A percentile compares a stretch with the other conserved stretches of the same genome.
Evolutionary conservation across 257 asterid species (phyloP).

Genomic region (Fraxinus pennsylvanica): DNA sequence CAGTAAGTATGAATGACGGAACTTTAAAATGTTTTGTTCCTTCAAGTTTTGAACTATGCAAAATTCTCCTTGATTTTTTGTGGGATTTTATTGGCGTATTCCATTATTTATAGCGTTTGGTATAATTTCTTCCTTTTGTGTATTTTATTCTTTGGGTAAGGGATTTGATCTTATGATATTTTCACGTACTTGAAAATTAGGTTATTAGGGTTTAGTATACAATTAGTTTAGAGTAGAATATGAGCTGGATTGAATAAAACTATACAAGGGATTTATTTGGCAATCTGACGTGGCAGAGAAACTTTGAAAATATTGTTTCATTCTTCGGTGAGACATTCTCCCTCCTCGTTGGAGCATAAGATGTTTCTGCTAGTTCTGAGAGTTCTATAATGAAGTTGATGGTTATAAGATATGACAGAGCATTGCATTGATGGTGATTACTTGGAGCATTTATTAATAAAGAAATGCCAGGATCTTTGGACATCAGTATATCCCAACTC

Average conservation of each 20-base stretch:
- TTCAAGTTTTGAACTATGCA: not conserved
- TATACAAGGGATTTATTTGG: not conserved
- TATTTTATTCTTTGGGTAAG: not conserved
- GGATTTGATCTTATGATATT: not conserved
- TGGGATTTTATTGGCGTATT: not conserved
- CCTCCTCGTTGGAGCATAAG: not conserved
- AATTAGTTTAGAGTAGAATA: not conserved
- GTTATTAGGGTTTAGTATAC: not conserved
- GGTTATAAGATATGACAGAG: not conserved
- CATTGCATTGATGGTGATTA: not conserved
- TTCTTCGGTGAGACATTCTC: not conserved
- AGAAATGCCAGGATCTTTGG: no score
- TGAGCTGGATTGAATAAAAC: not conserved
- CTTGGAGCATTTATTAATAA: no score
- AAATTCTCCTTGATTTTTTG: no score
- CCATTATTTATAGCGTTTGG: not conserved
- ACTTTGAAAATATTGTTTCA: not conserved
- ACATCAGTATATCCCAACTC: no score
- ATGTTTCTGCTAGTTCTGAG: not conserved
- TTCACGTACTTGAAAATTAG: not conserved
- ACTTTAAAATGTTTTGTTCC: not conserved
- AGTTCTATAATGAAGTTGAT: not conserved
- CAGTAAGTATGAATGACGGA: not conserved
- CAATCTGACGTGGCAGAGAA: not conserved
- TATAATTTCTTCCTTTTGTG: no score